These are phyloP conservation scores for Cladosporium sp. DNA, from an alignment of 2,329 filamentous ascomycete species.

Conservation along the genomic window DNA sequence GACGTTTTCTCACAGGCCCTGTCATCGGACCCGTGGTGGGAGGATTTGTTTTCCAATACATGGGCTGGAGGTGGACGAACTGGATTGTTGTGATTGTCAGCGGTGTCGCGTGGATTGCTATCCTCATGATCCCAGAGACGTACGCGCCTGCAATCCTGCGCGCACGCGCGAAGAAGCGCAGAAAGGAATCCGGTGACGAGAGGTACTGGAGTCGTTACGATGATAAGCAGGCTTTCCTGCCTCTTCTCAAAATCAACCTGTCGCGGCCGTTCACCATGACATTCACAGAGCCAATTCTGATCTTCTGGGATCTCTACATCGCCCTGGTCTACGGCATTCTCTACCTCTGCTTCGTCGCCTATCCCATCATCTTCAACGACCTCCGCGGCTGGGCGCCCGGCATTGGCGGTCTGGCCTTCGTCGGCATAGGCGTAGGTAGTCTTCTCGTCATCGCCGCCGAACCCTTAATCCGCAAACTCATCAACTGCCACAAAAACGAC, in stretches of 20 bases:
- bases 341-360: slow-evolving; percentile 86
- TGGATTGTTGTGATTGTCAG: slow-evolving; percentile 65
- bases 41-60: slow-evolving; percentile 71
- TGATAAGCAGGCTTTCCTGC: slow-evolving; percentile 58
- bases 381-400: slow-evolving; percentile 73
- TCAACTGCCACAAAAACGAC: slow-evolving; percentile 71
- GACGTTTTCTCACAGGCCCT: slow-evolving; percentile 13
- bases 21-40: slow-evolving; percentile 67
- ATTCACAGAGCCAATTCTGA: slow-evolving; percentile 73
- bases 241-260: slow-evolving; percentile 70
- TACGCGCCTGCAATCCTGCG: slow-evolving; percentile 70
- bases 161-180: slow-evolving; percentile 57
- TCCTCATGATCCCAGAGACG: slow-evolving; percentile 65
- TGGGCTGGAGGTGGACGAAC: slow-evolving; percentile 75
- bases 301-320: slow-evolving; percentile 69
- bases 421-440: slow-evolving; percentile 62
- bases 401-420: slow-evolving; percentile 71
- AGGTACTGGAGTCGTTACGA: slow-evolving; percentile 81
- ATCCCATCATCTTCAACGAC: slow-evolving; percentile 76
- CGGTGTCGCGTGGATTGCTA: slow-evolving; percentile 56
- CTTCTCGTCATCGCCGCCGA: slow-evolving; percentile 51
- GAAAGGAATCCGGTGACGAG: slow-evolving; percentile 66
- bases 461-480: slow-evolving; percentile 70
- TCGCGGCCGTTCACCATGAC: slow-evolving; percentile 73
- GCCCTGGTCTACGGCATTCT: slow-evolving; percentile 80